A percentile compares a stretch with the other conserved stretches of the same genome.
Evolutionary conservation across 2,329 filamentous ascomycete species (phyloP).

Genomic region (Capronia coronata): DNA sequence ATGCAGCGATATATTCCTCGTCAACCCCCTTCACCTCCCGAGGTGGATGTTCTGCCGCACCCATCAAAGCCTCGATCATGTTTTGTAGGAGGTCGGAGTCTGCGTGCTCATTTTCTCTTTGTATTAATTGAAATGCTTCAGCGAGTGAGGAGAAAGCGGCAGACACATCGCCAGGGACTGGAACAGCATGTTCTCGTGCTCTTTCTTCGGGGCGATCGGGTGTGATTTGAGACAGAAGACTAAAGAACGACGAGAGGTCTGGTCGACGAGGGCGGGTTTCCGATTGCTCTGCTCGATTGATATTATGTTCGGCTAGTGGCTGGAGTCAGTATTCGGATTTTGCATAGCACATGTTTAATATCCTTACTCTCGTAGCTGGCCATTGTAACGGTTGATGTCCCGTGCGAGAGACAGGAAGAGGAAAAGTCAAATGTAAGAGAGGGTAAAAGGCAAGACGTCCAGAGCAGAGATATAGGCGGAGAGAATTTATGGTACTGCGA

Average conservation of each 20-base stretch:
- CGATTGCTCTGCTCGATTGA: constrained; percentile 17
- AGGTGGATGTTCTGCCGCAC: constrained; percentile 53
- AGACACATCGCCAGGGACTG: constrained; percentile 55
- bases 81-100: constrained; percentile 44
- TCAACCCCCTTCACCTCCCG: constrained; percentile 55
- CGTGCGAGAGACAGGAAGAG: neutral
- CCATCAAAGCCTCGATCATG: constrained; percentile 52
- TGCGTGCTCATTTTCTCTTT: constrained; percentile 35
- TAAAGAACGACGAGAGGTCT: constrained; percentile 60
- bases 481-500: constrained; percentile 2
- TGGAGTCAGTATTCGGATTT: constrained; percentile 3
- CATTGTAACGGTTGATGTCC: constrained; percentile 14
- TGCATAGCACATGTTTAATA: neutral
- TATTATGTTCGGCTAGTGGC: constrained; percentile 26
- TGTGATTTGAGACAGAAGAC: constrained; percentile 53
- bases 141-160: constrained; percentile 55
- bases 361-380: constrained; percentile 29
- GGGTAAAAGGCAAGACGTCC: neutral
- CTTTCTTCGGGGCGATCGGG: constrained; percentile 44
- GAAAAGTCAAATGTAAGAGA: neutral
- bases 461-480: constrained; percentile 1
- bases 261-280: constrained; percentile 46
- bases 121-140: constrained; percentile 56
- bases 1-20: constrained; percentile 40
- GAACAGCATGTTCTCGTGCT: constrained; percentile 52